Conservation (phyloP, 208 protist genomes). For the Zelonia costaricensis region DNA sequence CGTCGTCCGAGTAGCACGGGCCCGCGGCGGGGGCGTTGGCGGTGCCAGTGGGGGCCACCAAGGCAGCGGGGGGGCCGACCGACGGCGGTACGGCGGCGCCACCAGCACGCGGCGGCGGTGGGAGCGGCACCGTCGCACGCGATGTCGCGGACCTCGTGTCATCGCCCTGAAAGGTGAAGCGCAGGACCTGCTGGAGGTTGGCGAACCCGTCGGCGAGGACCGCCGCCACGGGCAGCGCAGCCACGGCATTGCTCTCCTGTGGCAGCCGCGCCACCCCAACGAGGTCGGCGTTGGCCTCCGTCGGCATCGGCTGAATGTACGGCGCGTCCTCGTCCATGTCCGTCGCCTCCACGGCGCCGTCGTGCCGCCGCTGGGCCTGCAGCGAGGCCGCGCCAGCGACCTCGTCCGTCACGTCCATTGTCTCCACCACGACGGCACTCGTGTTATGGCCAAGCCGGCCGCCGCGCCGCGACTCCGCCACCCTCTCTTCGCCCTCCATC, state of each 20-base stretch:
- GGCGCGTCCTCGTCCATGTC: conserved; percentile 32
- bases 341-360: neutral
- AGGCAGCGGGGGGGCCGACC: neutral
- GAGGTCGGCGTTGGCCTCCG: conserved; percentile 26
- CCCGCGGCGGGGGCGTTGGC: neutral
- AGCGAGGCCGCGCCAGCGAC: neutral
- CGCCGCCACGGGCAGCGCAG: conserved; percentile 16
- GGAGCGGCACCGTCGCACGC: conserved; percentile 1
- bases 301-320: conserved; percentile 39
- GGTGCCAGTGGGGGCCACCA: neutral
- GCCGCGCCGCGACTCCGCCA: neutral
- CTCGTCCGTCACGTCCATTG: conserved; percentile 12
- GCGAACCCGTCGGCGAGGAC: conserved; percentile 38
- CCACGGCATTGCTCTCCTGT: conserved; percentile 5
- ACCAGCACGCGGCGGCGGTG: neutral
- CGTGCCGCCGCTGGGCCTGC: neutral
- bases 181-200: conserved; percentile 32
- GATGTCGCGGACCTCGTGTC: neutral
- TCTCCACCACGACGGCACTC: conserved; percentile 25
- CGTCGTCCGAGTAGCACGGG: neutral
- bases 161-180: conserved; percentile 19
- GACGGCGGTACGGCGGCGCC: neutral
- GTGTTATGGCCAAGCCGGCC: conserved; percentile 17
- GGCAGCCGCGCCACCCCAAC: conserved; percentile 13
- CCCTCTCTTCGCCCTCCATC: conserved; percentile 7